Evolutionary conservation across 768 basidiomycete species (phyloP).

Genomic region (Leccinum olivaceopallidum): DNA sequence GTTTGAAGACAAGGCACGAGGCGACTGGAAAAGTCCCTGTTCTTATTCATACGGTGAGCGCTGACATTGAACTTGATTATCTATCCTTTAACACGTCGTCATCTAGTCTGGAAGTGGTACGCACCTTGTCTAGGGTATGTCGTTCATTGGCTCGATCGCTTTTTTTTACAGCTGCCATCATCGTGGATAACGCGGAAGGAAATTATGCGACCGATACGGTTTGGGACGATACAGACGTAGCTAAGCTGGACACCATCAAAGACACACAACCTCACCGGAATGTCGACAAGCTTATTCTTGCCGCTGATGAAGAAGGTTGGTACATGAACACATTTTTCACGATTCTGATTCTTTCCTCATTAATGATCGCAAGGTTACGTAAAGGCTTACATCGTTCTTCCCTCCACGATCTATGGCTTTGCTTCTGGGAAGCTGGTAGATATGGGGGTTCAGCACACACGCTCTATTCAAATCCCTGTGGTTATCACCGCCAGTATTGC

Average conservation of each 20-base stretch:
- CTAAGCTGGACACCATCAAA: conserved; percentile 47
- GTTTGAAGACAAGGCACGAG: conserved; percentile 48
- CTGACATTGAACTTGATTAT: not conserved
- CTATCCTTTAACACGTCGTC: not conserved
- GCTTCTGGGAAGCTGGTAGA: conserved; percentile 51
- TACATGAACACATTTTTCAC: too few species aligned
- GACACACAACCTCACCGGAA: conserved; percentile 48
- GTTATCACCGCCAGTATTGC: conserved; percentile 44
- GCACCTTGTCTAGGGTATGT: not conserved
- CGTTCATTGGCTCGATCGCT: not conserved
- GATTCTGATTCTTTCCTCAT: not conserved
- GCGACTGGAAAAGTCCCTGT: conserved; percentile 43
- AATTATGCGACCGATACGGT: conserved; percentile 36
- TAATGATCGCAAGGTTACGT: conserved; percentile 15
- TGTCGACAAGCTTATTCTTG: conserved; percentile 48
- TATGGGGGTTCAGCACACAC: conserved; percentile 41
- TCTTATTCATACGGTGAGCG: conserved; percentile 63
- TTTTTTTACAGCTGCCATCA: conserved; percentile 32
- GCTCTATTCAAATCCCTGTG: conserved; percentile 57
- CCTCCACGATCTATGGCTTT: conserved; percentile 61
- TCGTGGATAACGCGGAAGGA: conserved; percentile 49
- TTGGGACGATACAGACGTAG: conserved; percentile 50
- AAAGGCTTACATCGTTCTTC: conserved; percentile 46
- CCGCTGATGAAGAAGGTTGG: conserved; percentile 50
- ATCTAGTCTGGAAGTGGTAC: conserved; percentile 52